Evolutionary conservation across 805 yeast species (phyloP).

Genomic region (Cyberlindnera sargentensis): DNA sequence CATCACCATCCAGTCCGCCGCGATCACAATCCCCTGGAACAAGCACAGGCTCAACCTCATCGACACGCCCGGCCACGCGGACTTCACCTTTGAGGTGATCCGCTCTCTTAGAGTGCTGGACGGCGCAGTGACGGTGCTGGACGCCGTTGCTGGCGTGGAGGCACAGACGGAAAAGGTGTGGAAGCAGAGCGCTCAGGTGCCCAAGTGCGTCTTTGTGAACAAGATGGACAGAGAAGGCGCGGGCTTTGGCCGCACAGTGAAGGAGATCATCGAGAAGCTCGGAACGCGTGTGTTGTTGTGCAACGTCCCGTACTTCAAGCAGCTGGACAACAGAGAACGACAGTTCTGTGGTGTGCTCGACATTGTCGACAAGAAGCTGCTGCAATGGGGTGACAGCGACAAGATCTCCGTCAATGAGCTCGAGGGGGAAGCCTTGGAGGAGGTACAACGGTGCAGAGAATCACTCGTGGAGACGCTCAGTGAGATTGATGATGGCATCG

Average conservation of each 20-base stretch:
- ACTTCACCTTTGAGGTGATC: conserved; percentile 90
- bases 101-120: conserved; percentile 86
- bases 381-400: conserved; percentile 44
- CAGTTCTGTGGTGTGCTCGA: conserved; percentile 70
- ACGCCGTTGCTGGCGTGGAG: conserved; percentile 97
- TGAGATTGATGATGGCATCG: conserved; percentile 70
- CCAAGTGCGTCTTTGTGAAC: conserved; percentile 75
- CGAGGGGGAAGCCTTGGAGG: conserved; percentile 34
- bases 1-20: conserved; percentile 94
- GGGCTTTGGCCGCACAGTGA: conserved; percentile 84
- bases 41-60: conserved; percentile 72
- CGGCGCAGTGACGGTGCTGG: conserved; percentile 89
- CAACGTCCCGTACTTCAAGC: conserved; percentile 68
- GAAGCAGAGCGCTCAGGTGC: conserved; percentile 77
- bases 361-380: conserved; percentile 53
- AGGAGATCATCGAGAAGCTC: conserved; percentile 70
- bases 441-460: conserved; percentile 53
- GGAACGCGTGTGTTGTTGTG: conserved; percentile 67
- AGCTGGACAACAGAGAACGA: conserved; percentile 30
- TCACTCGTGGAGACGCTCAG: conserved; percentile 79
- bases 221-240: conserved; percentile 98
- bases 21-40: conserved; percentile 83
- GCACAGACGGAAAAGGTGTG: conserved; percentile 98
- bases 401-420: conserved; percentile 41
- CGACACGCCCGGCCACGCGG: conserved; percentile 98